phyloP scores from a whole-genome alignment of 768 basidiomycete genomes.

The Leccinum subgranulosum region DNA sequence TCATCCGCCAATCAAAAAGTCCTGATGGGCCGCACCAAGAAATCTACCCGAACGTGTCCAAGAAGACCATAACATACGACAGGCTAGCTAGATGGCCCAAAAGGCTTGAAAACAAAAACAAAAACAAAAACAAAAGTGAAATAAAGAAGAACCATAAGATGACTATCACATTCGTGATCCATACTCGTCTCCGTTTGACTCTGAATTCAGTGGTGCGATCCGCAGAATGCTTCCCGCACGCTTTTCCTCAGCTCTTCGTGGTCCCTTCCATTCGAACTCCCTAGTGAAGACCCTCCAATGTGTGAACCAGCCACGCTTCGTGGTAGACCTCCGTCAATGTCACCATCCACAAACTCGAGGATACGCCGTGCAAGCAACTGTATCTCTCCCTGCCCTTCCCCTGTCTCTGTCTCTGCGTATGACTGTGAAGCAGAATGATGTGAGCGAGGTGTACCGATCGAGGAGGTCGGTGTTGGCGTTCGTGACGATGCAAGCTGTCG shows the following conservation, averaged over 20 bases:
- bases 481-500: constrained; percentile 75
- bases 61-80: constrained; percentile 11
- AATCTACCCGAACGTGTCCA: background rate
- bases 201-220: constrained; percentile 42
- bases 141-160: background rate
- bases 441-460: constrained; percentile 70
- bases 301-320: constrained; percentile 65
- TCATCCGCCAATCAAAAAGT: background rate
- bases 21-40: background rate
- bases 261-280: constrained; percentile 55
- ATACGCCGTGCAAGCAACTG: constrained; percentile 81
- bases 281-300: constrained; percentile 65
- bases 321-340: constrained; percentile 55
- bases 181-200: background rate
- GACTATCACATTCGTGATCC: background rate
- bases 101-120: background rate
- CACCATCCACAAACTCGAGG: constrained; percentile 81
- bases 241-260: constrained; percentile 80
- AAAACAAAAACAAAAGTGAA: background rate
- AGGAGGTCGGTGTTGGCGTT: constrained; percentile 66
- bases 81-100: background rate
- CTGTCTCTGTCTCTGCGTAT: constrained; percentile 79
- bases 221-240: constrained; percentile 76
- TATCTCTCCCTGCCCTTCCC: constrained; percentile 90
- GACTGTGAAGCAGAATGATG: constrained; percentile 67